phyloP scores from a whole-genome alignment of 2,329 filamentous ascomycete genomes.

The Lomentospora prolificans region DNA sequence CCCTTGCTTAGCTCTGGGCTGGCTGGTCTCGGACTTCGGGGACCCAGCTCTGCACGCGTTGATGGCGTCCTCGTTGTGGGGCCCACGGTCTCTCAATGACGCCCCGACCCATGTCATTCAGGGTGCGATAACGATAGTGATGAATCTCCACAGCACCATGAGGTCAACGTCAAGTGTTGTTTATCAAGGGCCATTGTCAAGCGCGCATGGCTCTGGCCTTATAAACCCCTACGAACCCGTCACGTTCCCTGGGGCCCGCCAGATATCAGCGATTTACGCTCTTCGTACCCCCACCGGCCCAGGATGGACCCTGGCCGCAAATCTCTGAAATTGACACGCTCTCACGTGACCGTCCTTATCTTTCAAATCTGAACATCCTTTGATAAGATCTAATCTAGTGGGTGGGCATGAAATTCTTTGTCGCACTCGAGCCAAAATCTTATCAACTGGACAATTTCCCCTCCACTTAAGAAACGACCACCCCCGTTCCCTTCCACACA shows the following conservation, averaged over 20 bases:
- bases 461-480: neutral
- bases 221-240: no score
- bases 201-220: neutral
- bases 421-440: conserved; percentile 9
- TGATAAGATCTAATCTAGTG: conserved; percentile 9
- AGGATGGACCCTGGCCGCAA: neutral
- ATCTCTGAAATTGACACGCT: neutral
- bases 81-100: neutral
- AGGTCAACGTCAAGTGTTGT: neutral
- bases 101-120: neutral
- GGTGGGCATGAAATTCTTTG: conserved; percentile 10
- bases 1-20: no score
- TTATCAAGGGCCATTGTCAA: neutral
- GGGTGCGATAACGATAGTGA: neutral
- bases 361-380: neutral
- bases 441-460: conserved; percentile 5
- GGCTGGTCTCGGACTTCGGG: no score
- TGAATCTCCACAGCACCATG: neutral
- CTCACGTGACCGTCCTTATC: conserved; percentile 8
- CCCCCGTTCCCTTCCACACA: neutral
- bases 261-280: no score
- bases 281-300: neutral
- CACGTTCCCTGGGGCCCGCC: neutral
- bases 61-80: no score
- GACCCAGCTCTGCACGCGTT: neutral